Percentiles rank a stretch among this genome's conserved stretches.
Conservation (phyloP, 192 early-diverging fungal species). For the Podila clonocystis region DNA sequence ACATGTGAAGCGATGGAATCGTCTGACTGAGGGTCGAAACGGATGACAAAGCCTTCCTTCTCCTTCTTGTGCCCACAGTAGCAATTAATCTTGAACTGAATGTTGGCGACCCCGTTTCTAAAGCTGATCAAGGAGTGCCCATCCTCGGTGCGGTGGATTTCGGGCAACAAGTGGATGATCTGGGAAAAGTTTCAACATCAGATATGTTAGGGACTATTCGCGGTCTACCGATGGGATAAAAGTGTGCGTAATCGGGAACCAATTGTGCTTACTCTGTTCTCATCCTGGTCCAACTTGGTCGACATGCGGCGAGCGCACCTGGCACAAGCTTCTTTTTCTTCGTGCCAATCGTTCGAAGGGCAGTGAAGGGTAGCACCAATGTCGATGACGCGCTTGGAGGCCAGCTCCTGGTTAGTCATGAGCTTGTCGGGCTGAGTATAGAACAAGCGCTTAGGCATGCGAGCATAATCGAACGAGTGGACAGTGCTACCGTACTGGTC, state of each 20-base stretch:
- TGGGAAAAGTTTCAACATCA: not conserved
- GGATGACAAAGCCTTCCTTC: constrained; percentile 51
- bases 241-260: not conserved
- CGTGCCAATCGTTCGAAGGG: constrained; percentile 49
- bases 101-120: constrained; percentile 42
- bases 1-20: constrained; percentile 44
- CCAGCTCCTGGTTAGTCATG: constrained; percentile 42
- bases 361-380: constrained; percentile 40
- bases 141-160: constrained; percentile 43
- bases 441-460: constrained; percentile 47
- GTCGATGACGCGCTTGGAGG: constrained; percentile 39
- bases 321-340: constrained; percentile 47
- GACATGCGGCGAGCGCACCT: constrained; percentile 53
- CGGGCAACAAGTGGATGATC: constrained; percentile 51
- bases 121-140: constrained; percentile 46
- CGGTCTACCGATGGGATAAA: not conserved
- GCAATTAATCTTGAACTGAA: constrained; percentile 52
- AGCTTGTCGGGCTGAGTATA: constrained; percentile 44
- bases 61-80: constrained; percentile 53
- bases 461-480: constrained; percentile 39
- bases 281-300: constrained; percentile 40
- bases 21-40: constrained; percentile 45
- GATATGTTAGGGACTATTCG: not conserved
- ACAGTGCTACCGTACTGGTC: constrained; percentile 20
- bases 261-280: constrained; percentile 31